Evolutionary conservation across 2,329 filamentous ascomycete species (phyloP).

Genomic region (Phyllosticta citrichinensis): DNA sequence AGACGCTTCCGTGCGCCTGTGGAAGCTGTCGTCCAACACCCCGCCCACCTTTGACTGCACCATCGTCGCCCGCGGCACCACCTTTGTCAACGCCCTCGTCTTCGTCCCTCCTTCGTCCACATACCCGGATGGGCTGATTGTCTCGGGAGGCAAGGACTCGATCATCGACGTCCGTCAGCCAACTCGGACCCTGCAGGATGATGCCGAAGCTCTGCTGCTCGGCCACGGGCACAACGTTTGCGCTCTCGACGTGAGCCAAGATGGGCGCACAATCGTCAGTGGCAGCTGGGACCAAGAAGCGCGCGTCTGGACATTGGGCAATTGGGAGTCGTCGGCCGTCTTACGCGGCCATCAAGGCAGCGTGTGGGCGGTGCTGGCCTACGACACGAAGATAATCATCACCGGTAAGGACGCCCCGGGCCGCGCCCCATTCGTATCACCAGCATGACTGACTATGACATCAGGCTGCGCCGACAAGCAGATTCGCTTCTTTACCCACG

Average conservation of each 20-base stretch:
- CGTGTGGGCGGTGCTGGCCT: conserved; percentile 86
- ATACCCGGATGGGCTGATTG: conserved; percentile 68
- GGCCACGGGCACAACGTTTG: conserved; percentile 86
- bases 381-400: conserved; percentile 69
- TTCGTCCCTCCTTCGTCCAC: conserved; percentile 60
- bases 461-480: conserved; percentile 77
- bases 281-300: conserved; percentile 90
- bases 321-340: conserved; percentile 67
- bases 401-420: conserved; percentile 42
- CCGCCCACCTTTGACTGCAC: conserved; percentile 66
- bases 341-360: conserved; percentile 69
- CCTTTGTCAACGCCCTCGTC: conserved; percentile 79
- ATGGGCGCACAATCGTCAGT: conserved; percentile 68
- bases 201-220: conserved; percentile 75
- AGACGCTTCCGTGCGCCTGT: conserved; percentile 81
- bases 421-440: conserved; percentile 1
- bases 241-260: conserved; percentile 66
- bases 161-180: conserved; percentile 84
- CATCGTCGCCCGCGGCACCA: conserved; percentile 69
- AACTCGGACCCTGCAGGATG: conserved; percentile 54
- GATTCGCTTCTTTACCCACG: conserved; percentile 69
- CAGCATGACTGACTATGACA: conserved; percentile 3
- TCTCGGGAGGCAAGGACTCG: conserved; percentile 83
- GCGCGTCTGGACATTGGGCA: conserved; percentile 74
- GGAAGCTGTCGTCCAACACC: conserved; percentile 57